These are phyloP conservation scores for Pyricularia pennisetigena DNA, from an alignment of 2,329 filamentous ascomycete genomes.

Conservation along the genomic window DNA sequence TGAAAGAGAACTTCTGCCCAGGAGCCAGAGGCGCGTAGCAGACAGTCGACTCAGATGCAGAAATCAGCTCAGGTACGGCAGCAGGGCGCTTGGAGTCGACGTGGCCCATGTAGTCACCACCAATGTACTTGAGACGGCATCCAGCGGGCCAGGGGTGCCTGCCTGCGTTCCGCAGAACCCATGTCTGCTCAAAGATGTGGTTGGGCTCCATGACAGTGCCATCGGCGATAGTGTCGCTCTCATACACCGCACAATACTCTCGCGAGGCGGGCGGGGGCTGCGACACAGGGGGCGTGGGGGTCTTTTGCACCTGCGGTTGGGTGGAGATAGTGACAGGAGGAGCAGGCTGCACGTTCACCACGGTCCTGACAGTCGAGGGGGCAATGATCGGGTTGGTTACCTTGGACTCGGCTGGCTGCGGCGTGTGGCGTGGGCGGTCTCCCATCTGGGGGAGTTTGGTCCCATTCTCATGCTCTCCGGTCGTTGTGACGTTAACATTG, in stretches of 20 bases:
- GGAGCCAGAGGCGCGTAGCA: slow-evolving; percentile 59
- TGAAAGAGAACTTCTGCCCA: slow-evolving; percentile 71
- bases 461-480: slow-evolving; percentile 65
- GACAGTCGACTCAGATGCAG: slow-evolving; percentile 74
- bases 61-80: slow-evolving; percentile 65
- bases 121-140: slow-evolving; percentile 82
- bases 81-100: slow-evolving; percentile 71
- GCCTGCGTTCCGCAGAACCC: slow-evolving; percentile 83
- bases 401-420: slow-evolving; percentile 41
- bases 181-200: slow-evolving; percentile 76
- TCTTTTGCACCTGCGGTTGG: slow-evolving; percentile 12
- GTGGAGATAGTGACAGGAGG: slow-evolving; percentile 9
- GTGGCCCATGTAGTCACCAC: slow-evolving; percentile 94
- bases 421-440: slow-evolving; percentile 37
- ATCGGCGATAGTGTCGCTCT: slow-evolving; percentile 70
- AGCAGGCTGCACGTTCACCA: slow-evolving; percentile 39
- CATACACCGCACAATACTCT: slow-evolving; percentile 44
- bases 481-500: slow-evolving; percentile 76
- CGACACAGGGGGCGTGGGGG: slow-evolving; percentile 6
- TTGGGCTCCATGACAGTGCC: slow-evolving; percentile 63
- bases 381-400: slow-evolving; percentile 24
- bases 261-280: slow-evolving; percentile 22
- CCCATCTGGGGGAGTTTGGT: slow-evolving; percentile 60
- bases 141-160: slow-evolving; percentile 74
- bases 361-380: slow-evolving; percentile 35